These are phyloP conservation scores for Cucumis cinereus DNA, from an alignment of 306 rosid species.

Conservation along the genomic window DNA sequence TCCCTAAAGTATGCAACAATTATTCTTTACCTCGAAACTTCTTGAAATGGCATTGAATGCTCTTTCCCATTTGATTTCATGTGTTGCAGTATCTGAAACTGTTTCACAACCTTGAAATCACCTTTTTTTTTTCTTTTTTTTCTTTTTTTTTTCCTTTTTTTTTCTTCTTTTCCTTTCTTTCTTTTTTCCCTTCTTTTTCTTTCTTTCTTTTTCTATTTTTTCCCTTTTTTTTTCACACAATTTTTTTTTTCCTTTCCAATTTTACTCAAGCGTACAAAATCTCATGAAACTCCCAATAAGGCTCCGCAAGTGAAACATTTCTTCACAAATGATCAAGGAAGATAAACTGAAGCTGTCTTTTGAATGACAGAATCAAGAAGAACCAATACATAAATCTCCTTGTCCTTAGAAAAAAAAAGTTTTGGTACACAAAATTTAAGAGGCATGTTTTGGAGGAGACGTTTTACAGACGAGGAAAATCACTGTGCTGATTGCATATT, in stretches of 20 bases:
- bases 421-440: conserved; percentile 13
- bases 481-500: conserved; percentile 14
- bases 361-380: not conserved
- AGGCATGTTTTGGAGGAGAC: conserved; percentile 66
- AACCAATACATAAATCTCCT: too few species aligned
- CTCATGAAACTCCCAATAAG: not conserved
- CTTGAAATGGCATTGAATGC: conserved; percentile 96
- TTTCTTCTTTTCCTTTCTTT: too few species aligned
- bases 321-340: not conserved
- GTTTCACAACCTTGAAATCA: conserved; percentile 9
- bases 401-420: not conserved
- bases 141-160: too few species aligned
- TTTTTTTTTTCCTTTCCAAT: too few species aligned
- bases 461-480: conserved; percentile 44
- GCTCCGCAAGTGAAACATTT: not conserved
- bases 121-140: too few species aligned
- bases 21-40: conserved; percentile 86
- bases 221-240: too few species aligned
- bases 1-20: too few species aligned
- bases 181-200: too few species aligned
- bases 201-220: too few species aligned
- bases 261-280: too few species aligned
- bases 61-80: conserved; percentile 99
- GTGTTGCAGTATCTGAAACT: conserved; percentile 87
- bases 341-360: not conserved